Evolutionary conservation across 495 filamentous ascomycete genomes (phyloP), one percentile per base, ranked within the genome.

Genomic region (Penicillium diatomitis): DNA sequence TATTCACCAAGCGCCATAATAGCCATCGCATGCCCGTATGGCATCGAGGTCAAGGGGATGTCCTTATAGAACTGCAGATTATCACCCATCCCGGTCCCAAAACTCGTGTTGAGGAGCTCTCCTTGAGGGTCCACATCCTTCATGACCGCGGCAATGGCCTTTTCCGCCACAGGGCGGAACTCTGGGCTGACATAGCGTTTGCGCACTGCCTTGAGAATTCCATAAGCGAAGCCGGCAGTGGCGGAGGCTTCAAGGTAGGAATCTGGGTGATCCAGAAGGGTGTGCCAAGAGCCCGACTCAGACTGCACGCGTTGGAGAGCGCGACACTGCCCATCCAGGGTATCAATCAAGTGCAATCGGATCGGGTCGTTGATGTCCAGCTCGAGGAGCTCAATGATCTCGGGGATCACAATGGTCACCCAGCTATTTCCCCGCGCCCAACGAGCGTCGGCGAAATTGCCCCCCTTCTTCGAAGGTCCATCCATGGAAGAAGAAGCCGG

Each of bases 11-110:
- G 56, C 0, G 80, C 80, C 76, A 86, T 83, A 32, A 86, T 83
- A 2, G 82, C 83, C 84, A 88, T 87, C 0, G 84, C 82, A 59
- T 87, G 85, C 1, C 85, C 85, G 56, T 87, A 87, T 28, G 83
- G 85, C 85, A 88, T 88, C 39, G 78, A 78, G 0, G 85, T 89
- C 4, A 78, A 54, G 1, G 76, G 75, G 53, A 89, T 87, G 39
- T 79, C 68, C 62, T 80, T 80, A 52, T 89, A 89, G 56, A 84
- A 82, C 49, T 87, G 73, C 47, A 86, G 63, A 8, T 63, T 74
- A 48, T 75, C 65, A 1, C 84, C 84, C 80, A 89, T 87, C 0
- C 70, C 79, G 6, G 85, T 89, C 0, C 85, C 85, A 55, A 87
- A 89, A 44, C 83, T 87, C 3, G 78, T 80, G 48, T 86, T 78